Evolutionary conservation across 345 rosid genomes (phyloP).

Genomic region (Linum usitatissimum): DNA sequence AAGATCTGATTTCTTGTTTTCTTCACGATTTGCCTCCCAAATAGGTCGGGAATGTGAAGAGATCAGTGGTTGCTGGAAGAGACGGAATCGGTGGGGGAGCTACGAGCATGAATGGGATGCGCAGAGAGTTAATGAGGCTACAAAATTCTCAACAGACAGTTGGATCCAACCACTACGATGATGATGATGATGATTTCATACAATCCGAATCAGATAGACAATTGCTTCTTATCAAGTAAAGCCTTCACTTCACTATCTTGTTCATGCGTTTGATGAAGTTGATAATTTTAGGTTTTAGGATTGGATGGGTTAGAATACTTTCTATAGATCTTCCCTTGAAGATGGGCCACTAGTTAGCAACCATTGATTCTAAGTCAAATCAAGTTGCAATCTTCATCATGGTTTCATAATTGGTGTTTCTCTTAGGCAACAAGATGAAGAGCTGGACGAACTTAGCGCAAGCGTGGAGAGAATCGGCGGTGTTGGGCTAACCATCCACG

Average conservation of each 20-base stretch:
- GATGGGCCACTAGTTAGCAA: too few relatives aligned
- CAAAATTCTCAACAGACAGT: constrained; percentile 49
- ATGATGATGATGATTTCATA: constrained; percentile 64
- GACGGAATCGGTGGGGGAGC: constrained; percentile 32
- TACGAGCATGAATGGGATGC: constrained; percentile 47
- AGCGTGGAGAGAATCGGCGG: constrained; percentile 91
- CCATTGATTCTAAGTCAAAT: too few relatives aligned
- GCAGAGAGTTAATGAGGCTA: constrained; percentile 78
- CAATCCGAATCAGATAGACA: constrained; percentile 93
- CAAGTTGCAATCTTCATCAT: neutral
- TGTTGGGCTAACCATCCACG: constrained; percentile 93
- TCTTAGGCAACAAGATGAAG: constrained; percentile 87
- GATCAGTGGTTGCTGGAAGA: constrained; percentile 54
- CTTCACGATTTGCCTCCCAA: neutral
- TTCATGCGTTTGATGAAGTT: too few relatives aligned
- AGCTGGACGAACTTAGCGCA: constrained; percentile 85
- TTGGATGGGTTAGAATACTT: too few relatives aligned
- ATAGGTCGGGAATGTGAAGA: constrained; percentile 69
- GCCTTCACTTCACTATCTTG: constrained; percentile 9
- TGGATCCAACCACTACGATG: constrained; percentile 46
- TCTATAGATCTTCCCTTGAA: too few relatives aligned
- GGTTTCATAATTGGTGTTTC: neutral
- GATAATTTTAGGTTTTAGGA: too few relatives aligned
- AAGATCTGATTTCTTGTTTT: constrained; percentile 3
- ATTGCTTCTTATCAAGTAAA: constrained; percentile 79